These are phyloP conservation scores for Plasmodium coatneyi DNA, from an alignment of 169 alveolate species.

Conservation along the genomic window DNA sequence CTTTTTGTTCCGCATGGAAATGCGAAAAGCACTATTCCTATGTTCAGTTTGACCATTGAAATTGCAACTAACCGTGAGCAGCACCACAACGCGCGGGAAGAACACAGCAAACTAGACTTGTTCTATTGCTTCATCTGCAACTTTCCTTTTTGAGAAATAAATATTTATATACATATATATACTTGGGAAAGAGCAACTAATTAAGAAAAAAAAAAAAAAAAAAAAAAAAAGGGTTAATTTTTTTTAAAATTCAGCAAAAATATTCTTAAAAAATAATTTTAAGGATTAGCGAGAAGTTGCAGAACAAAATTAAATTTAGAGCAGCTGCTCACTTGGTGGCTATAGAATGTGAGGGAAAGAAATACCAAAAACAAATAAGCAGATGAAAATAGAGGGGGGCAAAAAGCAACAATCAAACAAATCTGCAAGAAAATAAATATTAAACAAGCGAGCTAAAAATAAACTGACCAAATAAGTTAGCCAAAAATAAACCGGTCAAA, in stretches of 20 bases:
- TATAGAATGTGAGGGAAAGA: not conserved
- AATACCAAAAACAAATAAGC: not conserved
- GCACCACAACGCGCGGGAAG: not conserved
- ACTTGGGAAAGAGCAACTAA: not conserved
- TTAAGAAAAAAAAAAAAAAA: constrained; percentile 4
- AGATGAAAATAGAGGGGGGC: not conserved
- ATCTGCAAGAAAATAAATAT: not conserved
- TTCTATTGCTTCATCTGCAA: not conserved
- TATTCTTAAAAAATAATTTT: constrained; percentile 16
- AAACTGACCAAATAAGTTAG: not conserved
- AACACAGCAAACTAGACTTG: not conserved
- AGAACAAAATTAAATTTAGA: constrained; percentile 11
- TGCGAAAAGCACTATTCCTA: not conserved
- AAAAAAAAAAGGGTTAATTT: not conserved
- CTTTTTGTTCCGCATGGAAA: not conserved
- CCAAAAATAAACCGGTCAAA: not conserved
- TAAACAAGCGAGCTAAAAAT: not conserved
- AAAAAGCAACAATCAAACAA: not conserved
- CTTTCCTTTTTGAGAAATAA: not conserved
- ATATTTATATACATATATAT: not conserved
- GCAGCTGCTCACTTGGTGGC: not conserved
- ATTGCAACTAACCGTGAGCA: not conserved
- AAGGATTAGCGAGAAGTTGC: not conserved
- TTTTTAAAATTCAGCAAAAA: constrained; percentile 8
- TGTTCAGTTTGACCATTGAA: not conserved